Evolutionary conservation across 2,329 filamentous ascomycete species (phyloP).

Genomic region (Pseudogymnoascus sp.): DNA sequence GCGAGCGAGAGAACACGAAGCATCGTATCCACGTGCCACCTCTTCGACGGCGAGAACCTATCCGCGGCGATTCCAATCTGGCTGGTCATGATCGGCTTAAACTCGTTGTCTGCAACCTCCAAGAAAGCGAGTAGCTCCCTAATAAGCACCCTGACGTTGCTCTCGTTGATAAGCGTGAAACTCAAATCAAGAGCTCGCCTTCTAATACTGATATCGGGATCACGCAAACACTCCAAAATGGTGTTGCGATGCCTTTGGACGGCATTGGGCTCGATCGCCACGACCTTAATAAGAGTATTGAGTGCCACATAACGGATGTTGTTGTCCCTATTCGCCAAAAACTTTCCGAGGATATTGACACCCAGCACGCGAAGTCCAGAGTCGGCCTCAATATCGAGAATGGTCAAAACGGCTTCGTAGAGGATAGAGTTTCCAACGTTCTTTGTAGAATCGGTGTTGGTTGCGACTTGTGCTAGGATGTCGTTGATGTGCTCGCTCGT

Average conservation of each 20-base stretch:
- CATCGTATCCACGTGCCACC: conserved; percentile 99
- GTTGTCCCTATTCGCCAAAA: conserved; percentile 96
- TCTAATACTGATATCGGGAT: conserved; percentile 96
- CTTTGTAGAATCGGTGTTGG: conserved; percentile 95
- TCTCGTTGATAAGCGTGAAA: conserved; percentile 95
- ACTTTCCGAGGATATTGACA: conserved; percentile 97
- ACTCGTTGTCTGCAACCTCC: conserved; percentile 95
- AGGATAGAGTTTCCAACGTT: conserved; percentile 98
- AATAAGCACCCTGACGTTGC: conserved; percentile 88
- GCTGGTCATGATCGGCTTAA: conserved; percentile 96
- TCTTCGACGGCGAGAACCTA: conserved; percentile 89
- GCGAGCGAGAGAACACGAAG: conserved; percentile 85
- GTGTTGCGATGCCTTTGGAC: conserved; percentile 96
- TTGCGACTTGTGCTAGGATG: conserved; percentile 92
- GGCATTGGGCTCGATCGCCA: conserved; percentile 94
- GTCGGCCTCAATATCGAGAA: conserved; percentile 95
- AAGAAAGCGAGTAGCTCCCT: conserved; percentile 89
- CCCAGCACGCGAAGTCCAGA: conserved; percentile 88
- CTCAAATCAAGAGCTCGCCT: conserved; percentile 92
- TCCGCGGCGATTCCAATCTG: conserved; percentile 97
- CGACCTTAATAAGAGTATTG: conserved; percentile 95
- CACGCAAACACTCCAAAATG: conserved; percentile 88
- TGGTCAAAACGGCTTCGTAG: conserved; percentile 93
- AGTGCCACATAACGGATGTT: conserved; percentile 97
- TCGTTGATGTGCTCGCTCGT: conserved; percentile 98